Evolutionary conservation across 208 protist genomes (phyloP), one percentile per base, ranked within the genome.

Genomic region (Naegleria fowleri): DNA sequence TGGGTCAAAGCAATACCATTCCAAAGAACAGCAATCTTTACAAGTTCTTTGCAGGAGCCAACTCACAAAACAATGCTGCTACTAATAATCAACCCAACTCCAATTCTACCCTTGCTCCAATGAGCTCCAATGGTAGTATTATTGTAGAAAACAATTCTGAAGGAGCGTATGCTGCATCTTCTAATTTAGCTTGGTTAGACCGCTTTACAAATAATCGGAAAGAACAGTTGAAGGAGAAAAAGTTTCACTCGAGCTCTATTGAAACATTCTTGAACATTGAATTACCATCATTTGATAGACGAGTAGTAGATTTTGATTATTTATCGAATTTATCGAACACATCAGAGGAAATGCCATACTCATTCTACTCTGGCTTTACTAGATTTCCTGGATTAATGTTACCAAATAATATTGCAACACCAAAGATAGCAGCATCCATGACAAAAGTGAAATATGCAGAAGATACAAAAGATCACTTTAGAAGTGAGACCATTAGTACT

Each of bases 231-330:
- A 33, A n/a, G 58, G 43, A 88, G 16, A 22, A 58, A 58, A 88
- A 51, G 22, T 29, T 40, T 9, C 51, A 88, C 16, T 29, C 39
- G 39, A 59, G 4, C 6, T 43, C 7, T 9, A 55, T 15, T n/a
- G 85, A 88, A 15, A 36, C 40, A 58, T 90, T 90, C 6, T 43
- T 90, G 15, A 59, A 90, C 41, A 90, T 90, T 90, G 86, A 90
- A 43, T 43, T 90, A n/a, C 86, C 86, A 43, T 39, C 33, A 29
- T 90, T 90, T 90, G 86, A 90, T 43, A 41, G 52, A 38, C 22
- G n/a, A 38, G 52, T 90, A 9, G 16, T 90, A 5, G 22, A 90
- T 90, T 76, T 25, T 76, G 36, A 90, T 19, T 43, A 43, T 33
- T 67, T 89, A n/a, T 22, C 11, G 4, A 86, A n/a, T n/a, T 6